A percentile compares a stretch with the other conserved stretches of the same genome.
These are phyloP conservation scores for Biscogniauxia mediterranea DNA, from an alignment of 2,329 filamentous ascomycete genomes.

Conservation along the genomic window DNA sequence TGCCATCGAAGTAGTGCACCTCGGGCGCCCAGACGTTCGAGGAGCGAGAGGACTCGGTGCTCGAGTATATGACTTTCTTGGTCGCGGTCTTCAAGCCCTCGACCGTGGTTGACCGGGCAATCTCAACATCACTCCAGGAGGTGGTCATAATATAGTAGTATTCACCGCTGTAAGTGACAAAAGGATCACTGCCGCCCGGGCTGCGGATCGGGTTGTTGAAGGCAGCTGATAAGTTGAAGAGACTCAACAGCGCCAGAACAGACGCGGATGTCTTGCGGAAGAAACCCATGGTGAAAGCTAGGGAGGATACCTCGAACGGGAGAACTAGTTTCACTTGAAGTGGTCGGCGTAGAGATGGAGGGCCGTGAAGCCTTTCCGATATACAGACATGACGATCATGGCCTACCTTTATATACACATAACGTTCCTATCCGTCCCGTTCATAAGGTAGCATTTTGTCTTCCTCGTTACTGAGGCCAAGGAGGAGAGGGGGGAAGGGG, in stretches of 20 bases:
- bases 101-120: slow-evolving; percentile 53
- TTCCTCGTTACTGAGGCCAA: background rate
- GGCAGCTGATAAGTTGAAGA: slow-evolving; percentile 20
- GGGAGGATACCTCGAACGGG: background rate
- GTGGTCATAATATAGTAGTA: slow-evolving; percentile 59
- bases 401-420: background rate
- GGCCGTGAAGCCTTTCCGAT: background rate
- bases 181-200: slow-evolving; percentile 51
- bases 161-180: slow-evolving; percentile 47
- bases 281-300: slow-evolving; percentile 5
- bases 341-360: background rate
- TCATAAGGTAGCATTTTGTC: background rate
- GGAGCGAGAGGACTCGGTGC: slow-evolving; percentile 44
- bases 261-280: slow-evolving; percentile 9
- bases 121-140: slow-evolving; percentile 53
- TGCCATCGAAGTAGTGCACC: slow-evolving; percentile 47
- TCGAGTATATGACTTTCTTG: slow-evolving; percentile 50
- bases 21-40: slow-evolving; percentile 61
- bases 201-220: slow-evolving; percentile 53
- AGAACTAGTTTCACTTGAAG: background rate
- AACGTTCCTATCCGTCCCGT: too few species aligned
- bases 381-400: background rate
- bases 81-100: slow-evolving; percentile 53
- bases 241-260: slow-evolving; percentile 7
- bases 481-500: background rate